phyloP scores from a whole-genome alignment of 352 stramenopile species.

The Phytophthora lateralis region DNA sequence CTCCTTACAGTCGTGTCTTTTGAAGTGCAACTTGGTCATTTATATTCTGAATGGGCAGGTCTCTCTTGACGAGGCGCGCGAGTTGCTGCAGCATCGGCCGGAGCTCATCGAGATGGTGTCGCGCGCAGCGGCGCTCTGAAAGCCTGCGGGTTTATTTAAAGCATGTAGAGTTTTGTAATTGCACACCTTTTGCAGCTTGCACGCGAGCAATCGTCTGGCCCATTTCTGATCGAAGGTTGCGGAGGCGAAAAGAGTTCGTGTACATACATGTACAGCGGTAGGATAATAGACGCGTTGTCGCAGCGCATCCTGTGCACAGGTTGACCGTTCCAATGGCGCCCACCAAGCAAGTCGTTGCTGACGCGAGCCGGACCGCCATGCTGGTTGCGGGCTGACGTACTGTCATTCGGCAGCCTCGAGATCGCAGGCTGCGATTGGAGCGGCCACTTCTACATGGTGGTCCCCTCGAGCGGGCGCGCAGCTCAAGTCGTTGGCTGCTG shows the following conservation, averaged over 20 bases:
- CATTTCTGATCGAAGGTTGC: slow-evolving; percentile 29
- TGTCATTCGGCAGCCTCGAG: slow-evolving; percentile 14
- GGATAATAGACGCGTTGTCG: slow-evolving; percentile 4
- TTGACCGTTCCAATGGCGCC: slow-evolving; percentile 10
- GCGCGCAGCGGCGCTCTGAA: slow-evolving; percentile 28
- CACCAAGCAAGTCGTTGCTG: slow-evolving; percentile 1
- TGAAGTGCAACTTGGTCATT: background rate
- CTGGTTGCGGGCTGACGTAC: slow-evolving; percentile 9
- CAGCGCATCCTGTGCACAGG: background rate
- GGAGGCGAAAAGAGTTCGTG: background rate
- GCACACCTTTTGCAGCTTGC: slow-evolving; percentile 9
- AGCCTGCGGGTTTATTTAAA: too few species aligned
- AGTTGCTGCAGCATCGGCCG: slow-evolving; percentile 39
- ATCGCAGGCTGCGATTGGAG: slow-evolving; percentile 13
- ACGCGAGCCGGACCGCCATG: slow-evolving; percentile 8
- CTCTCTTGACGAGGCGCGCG: slow-evolving; percentile 29
- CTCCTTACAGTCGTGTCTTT: background rate
- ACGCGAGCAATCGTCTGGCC: slow-evolving; percentile 14
- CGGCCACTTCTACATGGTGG: slow-evolving; percentile 20
- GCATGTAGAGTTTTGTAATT: too few species aligned
- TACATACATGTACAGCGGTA: background rate
- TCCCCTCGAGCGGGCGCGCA: background rate
- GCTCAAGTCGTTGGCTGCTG: slow-evolving; percentile 1
- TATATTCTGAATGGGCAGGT: slow-evolving; percentile 25
- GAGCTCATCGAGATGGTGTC: slow-evolving; percentile 54